These are phyloP conservation scores for Brettanomyces nanus DNA, from an alignment of 805 yeast species.

Conservation along the genomic window DNA sequence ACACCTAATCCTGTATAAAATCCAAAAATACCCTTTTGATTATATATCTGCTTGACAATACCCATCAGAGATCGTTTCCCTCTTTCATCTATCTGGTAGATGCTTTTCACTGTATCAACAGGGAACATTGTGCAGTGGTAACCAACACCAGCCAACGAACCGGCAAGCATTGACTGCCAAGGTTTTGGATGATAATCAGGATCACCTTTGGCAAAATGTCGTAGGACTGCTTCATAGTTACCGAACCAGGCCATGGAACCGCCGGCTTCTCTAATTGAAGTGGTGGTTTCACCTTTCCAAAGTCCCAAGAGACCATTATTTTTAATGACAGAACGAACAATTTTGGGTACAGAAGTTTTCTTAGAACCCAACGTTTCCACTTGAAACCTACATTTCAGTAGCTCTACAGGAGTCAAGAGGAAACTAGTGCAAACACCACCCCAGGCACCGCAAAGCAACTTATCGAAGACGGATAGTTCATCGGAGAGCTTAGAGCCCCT, in stretches of 20 bases:
- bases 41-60: constrained; percentile 34
- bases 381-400: constrained; percentile 82
- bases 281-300: constrained; percentile 84
- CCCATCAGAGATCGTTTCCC: constrained; percentile 19
- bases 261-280: constrained; percentile 73
- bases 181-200: constrained; percentile 27
- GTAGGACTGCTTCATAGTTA: constrained; percentile 56
- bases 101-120: constrained; percentile 82
- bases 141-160: constrained; percentile 79
- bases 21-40: constrained; percentile 54
- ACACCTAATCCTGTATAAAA: constrained; percentile 83
- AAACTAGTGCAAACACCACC: constrained; percentile 80
- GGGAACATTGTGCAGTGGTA: constrained; percentile 81
- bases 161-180: constrained; percentile 58
- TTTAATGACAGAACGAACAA: constrained; percentile 33
- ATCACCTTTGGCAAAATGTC: constrained; percentile 22
- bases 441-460: constrained; percentile 63
- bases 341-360: constrained; percentile 21
- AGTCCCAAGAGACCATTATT: constrained; percentile 58
- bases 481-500: constrained; percentile 12
- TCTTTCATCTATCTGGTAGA: constrained; percentile 54
- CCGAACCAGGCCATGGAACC: constrained; percentile 96
- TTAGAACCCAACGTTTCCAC: constrained; percentile 39
- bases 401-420: constrained; percentile 85
- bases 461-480: constrained; percentile 19